Evolutionary conservation across 1,284 basidiomycete genomes (phyloP).

Genomic region (Moesziomyces globuligerus): DNA sequence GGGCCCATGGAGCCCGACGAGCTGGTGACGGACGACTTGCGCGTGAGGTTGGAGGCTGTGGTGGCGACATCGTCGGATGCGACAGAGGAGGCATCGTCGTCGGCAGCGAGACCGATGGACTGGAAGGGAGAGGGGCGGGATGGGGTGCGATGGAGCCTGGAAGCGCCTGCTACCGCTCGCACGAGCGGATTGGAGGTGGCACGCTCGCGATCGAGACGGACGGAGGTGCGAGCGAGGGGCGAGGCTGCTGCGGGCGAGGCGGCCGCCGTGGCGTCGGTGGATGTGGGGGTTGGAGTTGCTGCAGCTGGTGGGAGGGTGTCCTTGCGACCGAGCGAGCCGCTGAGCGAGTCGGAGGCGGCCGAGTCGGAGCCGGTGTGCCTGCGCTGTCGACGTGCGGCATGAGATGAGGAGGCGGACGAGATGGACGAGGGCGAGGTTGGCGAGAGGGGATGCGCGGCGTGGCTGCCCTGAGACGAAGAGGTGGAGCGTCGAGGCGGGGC

Average conservation of each 20-base stretch:
- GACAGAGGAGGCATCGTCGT: constrained; percentile 37
- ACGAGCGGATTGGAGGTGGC: constrained; percentile 36
- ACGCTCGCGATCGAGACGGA: constrained; percentile 32
- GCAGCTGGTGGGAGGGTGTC: constrained; percentile 3
- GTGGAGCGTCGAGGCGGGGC: constrained; percentile 18
- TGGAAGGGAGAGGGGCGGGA: constrained; percentile 24
- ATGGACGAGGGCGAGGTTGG: constrained; percentile 35
- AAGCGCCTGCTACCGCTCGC: constrained; percentile 25
- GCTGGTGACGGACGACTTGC: constrained; percentile 47
- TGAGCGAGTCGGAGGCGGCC: constrained; percentile 23
- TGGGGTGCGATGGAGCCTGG: constrained; percentile 23
- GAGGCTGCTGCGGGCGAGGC: constrained; percentile 15
- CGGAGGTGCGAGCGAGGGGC: constrained; percentile 14
- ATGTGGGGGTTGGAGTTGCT: neutral
- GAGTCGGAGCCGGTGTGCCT: constrained; percentile 26
- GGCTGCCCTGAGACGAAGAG: constrained; percentile 27
- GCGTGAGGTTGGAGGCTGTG: constrained; percentile 34
- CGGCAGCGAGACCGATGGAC: constrained; percentile 6
- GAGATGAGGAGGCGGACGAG: constrained; percentile 22
- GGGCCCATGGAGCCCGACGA: constrained; percentile 50
- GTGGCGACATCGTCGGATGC: constrained; percentile 35
- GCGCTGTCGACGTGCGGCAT: constrained; percentile 15
- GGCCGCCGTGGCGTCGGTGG: neutral
- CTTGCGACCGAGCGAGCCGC: constrained; percentile 3
- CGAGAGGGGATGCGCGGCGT: constrained; percentile 20